Conservation (phyloP, 768 basidiomycete species). For the Leucocoprinus leucothites region DNA sequence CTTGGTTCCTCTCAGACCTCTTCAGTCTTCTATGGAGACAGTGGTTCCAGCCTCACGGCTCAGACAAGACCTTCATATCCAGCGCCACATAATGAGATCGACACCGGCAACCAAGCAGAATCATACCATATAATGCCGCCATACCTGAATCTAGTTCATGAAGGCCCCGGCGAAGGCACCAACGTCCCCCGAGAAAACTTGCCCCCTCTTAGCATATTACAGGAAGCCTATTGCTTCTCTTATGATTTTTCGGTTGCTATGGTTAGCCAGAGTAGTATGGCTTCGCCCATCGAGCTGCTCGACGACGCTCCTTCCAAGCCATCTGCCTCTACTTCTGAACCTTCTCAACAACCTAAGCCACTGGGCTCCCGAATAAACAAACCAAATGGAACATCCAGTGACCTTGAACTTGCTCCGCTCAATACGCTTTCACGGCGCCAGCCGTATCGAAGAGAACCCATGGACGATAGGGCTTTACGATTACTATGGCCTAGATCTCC, state of each 20-base stretch:
- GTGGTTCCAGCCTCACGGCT: neutral
- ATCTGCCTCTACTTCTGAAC: neutral
- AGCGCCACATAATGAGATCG: neutral
- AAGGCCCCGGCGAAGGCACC: neutral
- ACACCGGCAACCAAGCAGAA: neutral
- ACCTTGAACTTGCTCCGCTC: slow-evolving; percentile 54
- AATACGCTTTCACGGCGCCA: slow-evolving; percentile 49
- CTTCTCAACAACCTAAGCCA: neutral
- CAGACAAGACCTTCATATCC: neutral
- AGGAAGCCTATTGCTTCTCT: slow-evolving; percentile 12
- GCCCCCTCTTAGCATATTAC: slow-evolving; percentile 11
- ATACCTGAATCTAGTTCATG: slow-evolving; percentile 3
- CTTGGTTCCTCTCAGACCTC: neutral
- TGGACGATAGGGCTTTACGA: slow-evolving; percentile 61
- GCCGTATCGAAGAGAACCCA: slow-evolving; percentile 56
- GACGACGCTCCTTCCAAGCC: neutral
- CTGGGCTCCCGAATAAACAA: neutral
- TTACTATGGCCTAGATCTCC: slow-evolving; percentile 30
- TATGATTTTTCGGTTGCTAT: slow-evolving; percentile 14
- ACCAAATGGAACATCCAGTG: slow-evolving; percentile 17
- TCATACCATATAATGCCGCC: neutral
- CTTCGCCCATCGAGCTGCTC: slow-evolving; percentile 1
- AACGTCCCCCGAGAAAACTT: slow-evolving; percentile 1
- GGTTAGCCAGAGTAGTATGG: slow-evolving; percentile 1
- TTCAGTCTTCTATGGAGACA: slow-evolving; percentile 2